phyloP scores from a whole-genome alignment of 441 rosid genomes.

The Gossypium schwendimanii region DNA sequence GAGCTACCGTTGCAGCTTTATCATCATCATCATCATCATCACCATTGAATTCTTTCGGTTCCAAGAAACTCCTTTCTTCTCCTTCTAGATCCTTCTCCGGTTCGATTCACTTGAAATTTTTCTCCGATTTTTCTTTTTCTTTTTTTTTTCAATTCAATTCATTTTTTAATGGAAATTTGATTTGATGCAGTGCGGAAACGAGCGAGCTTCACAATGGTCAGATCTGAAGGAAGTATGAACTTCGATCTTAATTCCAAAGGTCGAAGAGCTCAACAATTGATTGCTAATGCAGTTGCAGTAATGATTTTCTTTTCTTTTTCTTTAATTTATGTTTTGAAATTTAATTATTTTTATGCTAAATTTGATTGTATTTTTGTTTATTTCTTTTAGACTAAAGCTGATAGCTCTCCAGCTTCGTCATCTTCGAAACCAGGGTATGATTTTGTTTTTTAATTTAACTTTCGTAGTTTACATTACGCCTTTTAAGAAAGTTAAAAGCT shows the following conservation, averaged over 20 bases:
- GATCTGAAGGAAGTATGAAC: slow-evolving; percentile 44
- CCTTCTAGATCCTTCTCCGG: slow-evolving; percentile 39
- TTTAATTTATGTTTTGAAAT: not conserved
- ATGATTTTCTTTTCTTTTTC: not conserved
- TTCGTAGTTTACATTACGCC: not conserved
- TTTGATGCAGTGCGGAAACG: slow-evolving; percentile 38
- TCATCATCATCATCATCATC: slow-evolving; percentile 26
- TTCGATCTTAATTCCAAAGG: slow-evolving; percentile 20
- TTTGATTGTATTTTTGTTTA: not conserved
- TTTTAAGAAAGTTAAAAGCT: not conserved
- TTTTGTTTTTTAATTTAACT: not conserved
- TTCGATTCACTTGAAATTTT: not conserved
- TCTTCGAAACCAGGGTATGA: slow-evolving; percentile 60
- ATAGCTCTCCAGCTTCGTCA: slow-evolving; percentile 35
- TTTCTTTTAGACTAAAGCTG: slow-evolving; percentile 41
- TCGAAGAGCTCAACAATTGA: slow-evolving; percentile 34
- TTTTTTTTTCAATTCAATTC: not conserved
- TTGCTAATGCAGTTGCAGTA: slow-evolving; percentile 66
- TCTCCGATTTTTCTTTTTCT: not conserved
- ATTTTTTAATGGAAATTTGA: not conserved
- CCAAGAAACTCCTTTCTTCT: slow-evolving; percentile 30
- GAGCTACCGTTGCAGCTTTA: slow-evolving; percentile 35
- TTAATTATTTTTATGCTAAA: not conserved
- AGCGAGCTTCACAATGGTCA: slow-evolving; percentile 28
- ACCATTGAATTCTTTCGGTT: slow-evolving; percentile 34